These are phyloP conservation scores for Camelina neglecta DNA, from an alignment of 345 rosid genomes.

Conservation along the genomic window DNA sequence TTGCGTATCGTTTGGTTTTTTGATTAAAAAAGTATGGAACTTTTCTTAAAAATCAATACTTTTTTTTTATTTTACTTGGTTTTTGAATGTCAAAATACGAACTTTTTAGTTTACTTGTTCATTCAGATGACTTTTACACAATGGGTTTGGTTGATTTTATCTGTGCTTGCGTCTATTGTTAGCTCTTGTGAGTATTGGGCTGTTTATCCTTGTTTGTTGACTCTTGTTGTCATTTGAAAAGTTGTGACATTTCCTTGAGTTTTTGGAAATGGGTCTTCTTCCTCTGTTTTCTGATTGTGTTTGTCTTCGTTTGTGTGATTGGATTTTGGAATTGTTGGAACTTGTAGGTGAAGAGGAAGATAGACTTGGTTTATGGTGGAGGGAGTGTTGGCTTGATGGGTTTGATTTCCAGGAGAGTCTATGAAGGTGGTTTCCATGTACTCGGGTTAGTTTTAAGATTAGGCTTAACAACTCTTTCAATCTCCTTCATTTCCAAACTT, in stretches of 20 bases:
- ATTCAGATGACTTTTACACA: not conserved
- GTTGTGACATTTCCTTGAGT: not conserved
- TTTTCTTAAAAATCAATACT: conserved; percentile 3
- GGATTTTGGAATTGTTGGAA: conserved; percentile 28
- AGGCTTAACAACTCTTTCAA: not conserved
- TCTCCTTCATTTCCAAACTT: conserved; percentile 18
- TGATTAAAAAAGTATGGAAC: conserved; percentile 5
- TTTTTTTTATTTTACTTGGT: conserved; percentile 12
- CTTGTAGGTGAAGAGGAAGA: conserved; percentile 80
- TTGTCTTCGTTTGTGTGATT: conserved; percentile 15
- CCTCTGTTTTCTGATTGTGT: conserved; percentile 19
- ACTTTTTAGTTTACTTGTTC: conserved; percentile 28
- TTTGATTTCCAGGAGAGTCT: conserved; percentile 79
- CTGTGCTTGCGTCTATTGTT: conserved; percentile 1
- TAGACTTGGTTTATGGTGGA: conserved; percentile 93
- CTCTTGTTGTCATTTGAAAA: conserved; percentile 2
- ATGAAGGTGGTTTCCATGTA: conserved; percentile 88
- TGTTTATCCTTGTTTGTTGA: conserved; percentile 14
- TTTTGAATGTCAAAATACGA: conserved; percentile 1
- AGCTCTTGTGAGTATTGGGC: not conserved
- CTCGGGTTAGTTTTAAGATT: conserved; percentile 68
- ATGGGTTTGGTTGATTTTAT: conserved; percentile 30
- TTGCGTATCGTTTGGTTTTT: conserved; percentile 21
- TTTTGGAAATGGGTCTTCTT: conserved; percentile 1
- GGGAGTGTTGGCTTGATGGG: conserved; percentile 99